Percentiles rank a stretch among this genome's conserved stretches.
Evolutionary conservation across 75 land plant species (phyloP).

Genomic region (Pinus albicaulis): DNA sequence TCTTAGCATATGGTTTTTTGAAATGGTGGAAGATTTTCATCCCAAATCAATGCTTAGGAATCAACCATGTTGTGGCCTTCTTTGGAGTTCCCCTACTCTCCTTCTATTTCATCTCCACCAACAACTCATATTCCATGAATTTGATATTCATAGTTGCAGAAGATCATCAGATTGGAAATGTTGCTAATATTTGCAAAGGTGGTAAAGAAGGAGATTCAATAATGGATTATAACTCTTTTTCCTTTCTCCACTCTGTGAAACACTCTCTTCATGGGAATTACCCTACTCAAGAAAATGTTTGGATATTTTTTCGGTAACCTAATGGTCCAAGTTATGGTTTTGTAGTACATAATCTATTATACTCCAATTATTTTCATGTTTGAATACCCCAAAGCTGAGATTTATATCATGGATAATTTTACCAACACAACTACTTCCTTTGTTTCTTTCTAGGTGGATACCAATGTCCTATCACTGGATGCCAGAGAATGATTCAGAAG

Average conservation of each 20-base stretch:
- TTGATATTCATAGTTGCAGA: constrained; percentile 72
- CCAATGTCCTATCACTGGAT: constrained; percentile 86
- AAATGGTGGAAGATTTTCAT: constrained; percentile 92
- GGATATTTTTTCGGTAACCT: constrained; percentile 60
- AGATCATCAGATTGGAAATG: constrained; percentile 46
- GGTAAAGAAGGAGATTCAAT: constrained; percentile 50
- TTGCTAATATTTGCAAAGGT: constrained; percentile 59
- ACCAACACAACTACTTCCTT: constrained; percentile 79
- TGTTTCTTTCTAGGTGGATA: constrained; percentile 81
- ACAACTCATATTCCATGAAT: constrained; percentile 92
- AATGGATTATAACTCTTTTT: constrained; percentile 92
- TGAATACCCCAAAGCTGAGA: constrained; percentile 79
- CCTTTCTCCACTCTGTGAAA: constrained; percentile 85
- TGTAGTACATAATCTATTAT: constrained; percentile 96
- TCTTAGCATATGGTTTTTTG: constrained; percentile 86
- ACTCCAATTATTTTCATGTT: constrained; percentile 86
- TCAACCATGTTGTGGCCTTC: constrained; percentile 93
- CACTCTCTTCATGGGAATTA: constrained; percentile 97
- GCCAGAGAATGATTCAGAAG: constrained; percentile 68
- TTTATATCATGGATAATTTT: constrained; percentile 86
- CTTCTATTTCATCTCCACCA: constrained; percentile 90
- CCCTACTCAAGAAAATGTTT: constrained; percentile 86
- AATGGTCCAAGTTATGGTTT: constrained; percentile 88
- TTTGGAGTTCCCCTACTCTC: constrained; percentile 95
- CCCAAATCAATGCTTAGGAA: constrained; percentile 90